Conservation (phyloP, 495 filamentous ascomycete genomes). For the Aspergillus ostianus region DNA sequence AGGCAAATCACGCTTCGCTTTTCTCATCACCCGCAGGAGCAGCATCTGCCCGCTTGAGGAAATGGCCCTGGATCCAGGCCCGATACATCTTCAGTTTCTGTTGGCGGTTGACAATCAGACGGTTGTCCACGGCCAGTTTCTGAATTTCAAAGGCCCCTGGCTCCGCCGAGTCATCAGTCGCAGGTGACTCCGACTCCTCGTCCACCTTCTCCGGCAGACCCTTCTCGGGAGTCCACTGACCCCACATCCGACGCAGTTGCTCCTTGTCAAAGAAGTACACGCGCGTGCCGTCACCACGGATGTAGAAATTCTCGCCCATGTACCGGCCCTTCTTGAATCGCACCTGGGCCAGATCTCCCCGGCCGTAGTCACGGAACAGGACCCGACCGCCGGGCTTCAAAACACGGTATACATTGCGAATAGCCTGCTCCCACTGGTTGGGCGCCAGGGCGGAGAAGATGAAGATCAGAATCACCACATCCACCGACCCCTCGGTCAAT, state of each 20-base stretch:
- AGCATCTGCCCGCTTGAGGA: slow-evolving; percentile 60
- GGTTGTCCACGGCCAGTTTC: slow-evolving; percentile 76
- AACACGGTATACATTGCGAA: slow-evolving; percentile 75
- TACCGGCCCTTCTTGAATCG: slow-evolving; percentile 92
- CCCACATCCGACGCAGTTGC: slow-evolving; percentile 78
- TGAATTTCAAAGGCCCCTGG: slow-evolving; percentile 59
- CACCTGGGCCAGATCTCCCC: slow-evolving; percentile 93
- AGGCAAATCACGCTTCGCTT: slow-evolving; percentile 14
- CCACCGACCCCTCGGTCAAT: slow-evolving; percentile 71
- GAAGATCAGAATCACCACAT: slow-evolving; percentile 92
- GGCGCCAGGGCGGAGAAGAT: slow-evolving; percentile 92
- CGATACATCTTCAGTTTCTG: slow-evolving; percentile 95
- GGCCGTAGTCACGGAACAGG: slow-evolving; percentile 92
- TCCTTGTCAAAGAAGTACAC: slow-evolving; percentile 96
- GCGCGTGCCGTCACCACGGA: slow-evolving; percentile 89
- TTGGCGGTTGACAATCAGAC: slow-evolving; percentile 88
- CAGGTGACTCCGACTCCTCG: slow-evolving; percentile 19
- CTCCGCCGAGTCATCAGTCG: background rate
- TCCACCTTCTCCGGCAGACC: slow-evolving; percentile 25
- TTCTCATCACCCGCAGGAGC: slow-evolving; percentile 11
- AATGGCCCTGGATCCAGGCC: slow-evolving; percentile 91
- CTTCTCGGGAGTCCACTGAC: slow-evolving; percentile 45
- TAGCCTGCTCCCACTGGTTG: slow-evolving; percentile 75
- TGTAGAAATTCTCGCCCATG: slow-evolving; percentile 94
- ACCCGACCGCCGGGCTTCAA: slow-evolving; percentile 88